A percentile compares a stretch with the other conserved stretches of the same genome.
These are phyloP conservation scores for Sedum album DNA, from an alignment of 164 flowering plant genomes.

Conservation along the genomic window DNA sequence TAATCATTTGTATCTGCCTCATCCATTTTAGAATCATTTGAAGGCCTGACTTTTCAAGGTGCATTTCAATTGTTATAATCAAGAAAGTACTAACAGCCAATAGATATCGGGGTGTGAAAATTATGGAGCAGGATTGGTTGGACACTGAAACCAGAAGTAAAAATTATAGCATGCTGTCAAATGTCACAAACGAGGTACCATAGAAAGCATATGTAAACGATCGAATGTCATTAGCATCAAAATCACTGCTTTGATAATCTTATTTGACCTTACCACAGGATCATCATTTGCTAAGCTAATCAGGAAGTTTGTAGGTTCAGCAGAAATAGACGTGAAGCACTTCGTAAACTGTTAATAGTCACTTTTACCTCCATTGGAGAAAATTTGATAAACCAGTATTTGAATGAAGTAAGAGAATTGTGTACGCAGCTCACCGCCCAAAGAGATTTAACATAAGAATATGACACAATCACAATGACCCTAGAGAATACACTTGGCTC, in stretches of 20 bases:
- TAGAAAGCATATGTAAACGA: neutral
- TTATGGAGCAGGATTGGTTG: neutral
- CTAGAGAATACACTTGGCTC: neutral
- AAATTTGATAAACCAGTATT: no score
- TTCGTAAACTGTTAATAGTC: neutral
- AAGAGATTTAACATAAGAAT: neutral
- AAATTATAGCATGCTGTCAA: neutral
- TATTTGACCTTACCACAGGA: neutral
- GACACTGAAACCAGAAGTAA: neutral
- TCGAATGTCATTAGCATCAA: neutral
- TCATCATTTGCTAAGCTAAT: neutral
- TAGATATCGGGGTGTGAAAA: neutral
- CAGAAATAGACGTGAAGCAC: no score
- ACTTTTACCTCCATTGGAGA: no score
- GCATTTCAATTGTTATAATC: neutral
- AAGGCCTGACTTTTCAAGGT: constrained; percentile 35
- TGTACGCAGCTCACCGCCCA: neutral
- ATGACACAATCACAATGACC: neutral
- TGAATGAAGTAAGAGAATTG: no score
- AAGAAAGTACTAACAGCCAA: neutral
- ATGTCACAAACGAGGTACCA: neutral
- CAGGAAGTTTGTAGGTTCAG: neutral
- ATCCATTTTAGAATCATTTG: constrained; percentile 30
- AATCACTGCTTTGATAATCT: neutral
- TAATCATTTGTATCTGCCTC: constrained; percentile 31